phyloP scores from a whole-genome alignment of 805 yeast genomes.

The Vanderwaltozyma tropicalis region DNA sequence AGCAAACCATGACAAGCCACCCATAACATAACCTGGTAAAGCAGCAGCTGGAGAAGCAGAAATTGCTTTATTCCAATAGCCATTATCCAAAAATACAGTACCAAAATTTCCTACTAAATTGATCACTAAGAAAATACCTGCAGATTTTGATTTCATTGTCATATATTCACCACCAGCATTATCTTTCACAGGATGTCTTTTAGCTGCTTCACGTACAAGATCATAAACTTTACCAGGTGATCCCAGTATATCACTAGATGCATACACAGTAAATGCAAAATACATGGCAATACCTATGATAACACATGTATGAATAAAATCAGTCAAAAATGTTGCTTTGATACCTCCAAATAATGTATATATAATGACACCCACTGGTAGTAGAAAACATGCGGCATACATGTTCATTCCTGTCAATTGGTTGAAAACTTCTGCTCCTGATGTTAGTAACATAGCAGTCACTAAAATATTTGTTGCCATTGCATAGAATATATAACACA shows the following conservation, averaged over 20 bases:
- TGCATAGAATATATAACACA: conserved; percentile 65
- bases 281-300: conserved; percentile 65
- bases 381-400: conserved; percentile 69
- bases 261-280: conserved; percentile 74
- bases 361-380: conserved; percentile 70
- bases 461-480: conserved; percentile 81
- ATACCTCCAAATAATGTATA: conserved; percentile 76
- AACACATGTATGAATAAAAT: conserved; percentile 71
- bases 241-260: conserved; percentile 60
- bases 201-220: conserved; percentile 48
- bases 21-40: conserved; percentile 76
- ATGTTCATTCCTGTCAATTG: conserved; percentile 77
- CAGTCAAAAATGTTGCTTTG: conserved; percentile 73
- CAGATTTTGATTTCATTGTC: conserved; percentile 77
- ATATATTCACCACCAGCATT: conserved; percentile 80
- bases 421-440: conserved; percentile 76
- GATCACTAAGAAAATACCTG: conserved; percentile 84
- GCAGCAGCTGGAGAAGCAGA: conserved; percentile 78
- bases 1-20: conserved; percentile 88
- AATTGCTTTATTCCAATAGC: conserved; percentile 84
- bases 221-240: conserved; percentile 80
- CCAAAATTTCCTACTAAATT: conserved; percentile 86
- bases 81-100: conserved; percentile 77
- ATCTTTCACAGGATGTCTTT: conserved; percentile 56
- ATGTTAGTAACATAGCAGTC: conserved; percentile 84